Conservation (phyloP, 2,329 filamentous ascomycete species). For the Exophiala sp. region DNA sequence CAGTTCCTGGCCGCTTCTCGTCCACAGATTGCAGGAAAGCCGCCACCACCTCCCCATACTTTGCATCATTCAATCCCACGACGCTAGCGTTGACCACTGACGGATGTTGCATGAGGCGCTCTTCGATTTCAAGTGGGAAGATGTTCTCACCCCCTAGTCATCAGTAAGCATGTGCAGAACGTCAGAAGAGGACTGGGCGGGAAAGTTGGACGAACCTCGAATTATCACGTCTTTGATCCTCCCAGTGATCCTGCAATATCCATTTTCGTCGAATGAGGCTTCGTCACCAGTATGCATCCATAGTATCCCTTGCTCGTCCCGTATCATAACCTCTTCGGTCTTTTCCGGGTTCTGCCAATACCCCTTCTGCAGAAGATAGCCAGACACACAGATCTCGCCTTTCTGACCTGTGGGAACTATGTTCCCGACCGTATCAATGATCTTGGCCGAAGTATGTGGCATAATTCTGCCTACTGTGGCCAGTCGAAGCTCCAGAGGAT, state of each 20-base stretch:
- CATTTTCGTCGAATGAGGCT: slow-evolving; percentile 51
- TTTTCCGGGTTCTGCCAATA: slow-evolving; percentile 68
- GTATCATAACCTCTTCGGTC: slow-evolving; percentile 67
- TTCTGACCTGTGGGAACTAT: slow-evolving; percentile 64
- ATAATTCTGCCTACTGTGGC: slow-evolving; percentile 72
- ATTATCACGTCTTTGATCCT: slow-evolving; percentile 79
- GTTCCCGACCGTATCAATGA: slow-evolving; percentile 64
- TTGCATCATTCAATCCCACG: slow-evolving; percentile 63
- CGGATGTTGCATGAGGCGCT: slow-evolving; percentile 63
- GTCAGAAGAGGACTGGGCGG: slow-evolving; percentile 33
- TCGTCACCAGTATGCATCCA: slow-evolving; percentile 66
- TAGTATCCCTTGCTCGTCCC: slow-evolving; percentile 54
- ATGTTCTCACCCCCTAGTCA: slow-evolving; percentile 63
- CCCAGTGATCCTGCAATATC: slow-evolving; percentile 70
- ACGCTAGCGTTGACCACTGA: slow-evolving; percentile 62
- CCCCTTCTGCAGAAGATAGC: slow-evolving; percentile 65
- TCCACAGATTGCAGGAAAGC: slow-evolving; percentile 49
- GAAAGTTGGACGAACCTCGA: slow-evolving; percentile 45
- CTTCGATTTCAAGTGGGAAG: slow-evolving; percentile 72
- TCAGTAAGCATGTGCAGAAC: too few species aligned
- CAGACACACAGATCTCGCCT: slow-evolving; percentile 75
- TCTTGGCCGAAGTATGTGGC: slow-evolving; percentile 73
- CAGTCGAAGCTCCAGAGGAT: slow-evolving; percentile 63
- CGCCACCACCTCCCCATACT: slow-evolving; percentile 70
- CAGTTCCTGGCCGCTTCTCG: too few species aligned